Evolutionary conservation across 148 eudicot species (phyloP).

Genomic region (Silene uniflora): DNA sequence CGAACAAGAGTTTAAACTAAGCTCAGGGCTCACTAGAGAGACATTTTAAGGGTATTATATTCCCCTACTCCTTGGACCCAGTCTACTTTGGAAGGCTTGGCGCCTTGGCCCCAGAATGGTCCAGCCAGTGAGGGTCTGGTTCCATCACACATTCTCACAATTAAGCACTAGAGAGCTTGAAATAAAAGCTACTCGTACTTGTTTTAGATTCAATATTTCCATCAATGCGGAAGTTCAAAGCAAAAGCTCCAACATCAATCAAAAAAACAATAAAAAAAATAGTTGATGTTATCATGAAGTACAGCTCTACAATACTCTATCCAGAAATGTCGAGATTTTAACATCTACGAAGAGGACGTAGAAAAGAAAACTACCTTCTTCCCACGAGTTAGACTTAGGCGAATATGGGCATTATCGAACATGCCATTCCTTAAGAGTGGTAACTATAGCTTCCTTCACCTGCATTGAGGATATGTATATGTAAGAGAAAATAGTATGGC

Average conservation of each 20-base stretch:
- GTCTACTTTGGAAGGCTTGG: no score
- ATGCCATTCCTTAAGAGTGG: constrained; percentile 82
- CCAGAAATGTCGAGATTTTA: background rate
- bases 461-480: constrained; percentile 20
- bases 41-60: no score
- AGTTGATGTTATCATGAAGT: background rate
- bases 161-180: background rate
- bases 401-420: constrained; percentile 88
- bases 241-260: background rate
- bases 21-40: background rate
- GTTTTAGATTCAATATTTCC: background rate
- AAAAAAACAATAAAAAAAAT: background rate
- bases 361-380: constrained; percentile 57
- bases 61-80: background rate
- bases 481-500: background rate
- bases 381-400: constrained; percentile 93
- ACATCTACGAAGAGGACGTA: constrained; percentile 2
- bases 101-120: constrained; percentile 5
- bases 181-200: background rate
- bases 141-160: background rate
- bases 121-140: background rate
- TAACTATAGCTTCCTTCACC: constrained; percentile 93
- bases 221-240: background rate
- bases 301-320: background rate
- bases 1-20: background rate